Evolutionary conservation across 305 asterid species (phyloP), one percentile per base, ranked within the genome.

Genomic region (Ajuga reptans): DNA sequence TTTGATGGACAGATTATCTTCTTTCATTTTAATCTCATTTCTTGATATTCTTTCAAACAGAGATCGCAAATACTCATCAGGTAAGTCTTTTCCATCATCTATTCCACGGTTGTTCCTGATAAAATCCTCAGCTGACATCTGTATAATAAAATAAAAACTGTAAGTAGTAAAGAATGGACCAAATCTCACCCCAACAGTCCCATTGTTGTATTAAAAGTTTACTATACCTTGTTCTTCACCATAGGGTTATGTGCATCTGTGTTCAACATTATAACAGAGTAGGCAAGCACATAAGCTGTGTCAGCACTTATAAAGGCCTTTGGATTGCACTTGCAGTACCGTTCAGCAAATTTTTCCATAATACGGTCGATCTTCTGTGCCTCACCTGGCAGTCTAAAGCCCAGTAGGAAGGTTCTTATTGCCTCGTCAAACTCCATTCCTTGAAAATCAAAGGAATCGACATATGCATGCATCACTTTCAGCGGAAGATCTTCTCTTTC

Each of bases 1-100:
- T 79, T 86, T 95, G 79, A 85, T 74, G 78, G 98, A 87, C 71
- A 89, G 76, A 72, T 89, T 89, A 76, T 91, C 99, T 66, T 94
- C 99, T 79, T 94, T 91, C 99, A 94, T 91, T 85, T 94, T 94
- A 71, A 94, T 94, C 83, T 94, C 99, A 71, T 87, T 94, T 82
- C 82, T 86, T 39, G 93, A 94, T 84, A 94, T 94, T 68, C 98
- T 78, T 71, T 89, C 98, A 74, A 60, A 94, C 84, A 94, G 79
- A 53, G 99, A 85, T 84, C 90, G 85, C 88, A 94, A 79, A 78
- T 87, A 84, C 76, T 89, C 98, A 78, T 87, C 97, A 4, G 97
- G 95, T 67, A 94, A 78, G 82, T 94, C 98, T 79, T 91, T 91
- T 52, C 99, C 99, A 74, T 94, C 99, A 81, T 94, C 99, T 72